These are phyloP conservation scores for Cystofilobasidium ferigula DNA, from an alignment of 768 basidiomycete species.

Conservation along the genomic window DNA sequence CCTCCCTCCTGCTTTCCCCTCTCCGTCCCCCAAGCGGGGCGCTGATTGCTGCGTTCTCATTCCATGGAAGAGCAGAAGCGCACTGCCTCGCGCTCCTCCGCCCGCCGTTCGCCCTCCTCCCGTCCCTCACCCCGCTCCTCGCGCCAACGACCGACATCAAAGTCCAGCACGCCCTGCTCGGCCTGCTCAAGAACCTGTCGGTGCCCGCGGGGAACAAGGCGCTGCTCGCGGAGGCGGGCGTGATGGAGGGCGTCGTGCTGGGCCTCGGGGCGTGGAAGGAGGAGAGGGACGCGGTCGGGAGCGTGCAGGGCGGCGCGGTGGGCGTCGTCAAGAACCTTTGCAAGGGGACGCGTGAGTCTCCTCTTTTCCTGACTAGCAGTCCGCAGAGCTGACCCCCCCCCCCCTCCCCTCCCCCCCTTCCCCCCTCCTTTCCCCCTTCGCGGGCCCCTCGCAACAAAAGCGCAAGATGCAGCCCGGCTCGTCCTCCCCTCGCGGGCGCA, in stretches of 20 bases:
- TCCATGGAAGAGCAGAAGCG: constrained; percentile 26
- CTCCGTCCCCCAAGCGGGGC: constrained; percentile 23
- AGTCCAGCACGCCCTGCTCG: constrained; percentile 76
- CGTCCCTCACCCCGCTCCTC: constrained; percentile 54
- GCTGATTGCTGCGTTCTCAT: background rate
- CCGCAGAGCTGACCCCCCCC: too few species aligned
- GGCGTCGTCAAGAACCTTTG: constrained; percentile 83
- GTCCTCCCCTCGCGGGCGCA: constrained; percentile 42
- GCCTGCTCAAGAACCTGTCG: constrained; percentile 75
- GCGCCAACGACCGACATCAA: constrained; percentile 50
- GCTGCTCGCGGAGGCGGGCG: constrained; percentile 50
- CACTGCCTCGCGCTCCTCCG: constrained; percentile 43
- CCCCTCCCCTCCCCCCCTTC: background rate
- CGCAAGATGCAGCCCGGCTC: constrained; percentile 45
- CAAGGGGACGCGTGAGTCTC: constrained; percentile 54
- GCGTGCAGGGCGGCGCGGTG: constrained; percentile 77
- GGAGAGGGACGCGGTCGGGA: constrained; percentile 68
- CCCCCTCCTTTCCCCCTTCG: background rate
- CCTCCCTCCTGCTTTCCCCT: background rate
- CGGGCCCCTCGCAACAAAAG: too few species aligned
- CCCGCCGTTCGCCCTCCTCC: constrained; percentile 50
- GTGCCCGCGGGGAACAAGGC: constrained; percentile 46
- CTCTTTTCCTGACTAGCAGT: background rate
- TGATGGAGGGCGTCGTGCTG: constrained; percentile 51
- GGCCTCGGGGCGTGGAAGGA: constrained; percentile 59